These are phyloP conservation scores for Fusarium kyushuense DNA, from an alignment of 2,329 filamentous ascomycete species.

Conservation along the genomic window DNA sequence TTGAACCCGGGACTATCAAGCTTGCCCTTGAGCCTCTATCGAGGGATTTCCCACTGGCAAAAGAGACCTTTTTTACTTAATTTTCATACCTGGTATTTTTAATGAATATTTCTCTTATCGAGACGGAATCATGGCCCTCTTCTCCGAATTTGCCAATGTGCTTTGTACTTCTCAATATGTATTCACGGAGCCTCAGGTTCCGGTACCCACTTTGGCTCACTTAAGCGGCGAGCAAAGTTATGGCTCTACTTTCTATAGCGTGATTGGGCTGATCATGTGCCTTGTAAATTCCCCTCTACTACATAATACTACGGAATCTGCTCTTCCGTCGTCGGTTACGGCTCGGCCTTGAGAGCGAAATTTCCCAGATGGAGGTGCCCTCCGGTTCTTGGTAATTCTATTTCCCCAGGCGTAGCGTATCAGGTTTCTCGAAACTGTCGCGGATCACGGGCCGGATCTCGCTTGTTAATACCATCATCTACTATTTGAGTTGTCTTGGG, in stretches of 20 bases:
- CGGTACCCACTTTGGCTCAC: conserved; percentile 24
- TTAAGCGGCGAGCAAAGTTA: neutral
- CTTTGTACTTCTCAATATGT: conserved; percentile 10
- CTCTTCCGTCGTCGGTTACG: conserved; percentile 23
- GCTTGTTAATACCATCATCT: neutral
- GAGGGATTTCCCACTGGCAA: no score
- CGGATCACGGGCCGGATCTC: conserved; percentile 19
- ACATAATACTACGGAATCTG: conserved; percentile 10
- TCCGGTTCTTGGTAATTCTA: neutral
- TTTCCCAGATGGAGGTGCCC: conserved; percentile 12
- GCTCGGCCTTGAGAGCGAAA: neutral
- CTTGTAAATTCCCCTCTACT: neutral
- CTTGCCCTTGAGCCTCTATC: no score
- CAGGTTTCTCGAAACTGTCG: rapidly evolving
- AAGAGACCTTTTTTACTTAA: no score
- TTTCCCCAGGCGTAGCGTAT: neutral
- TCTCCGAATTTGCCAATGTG: conserved; percentile 12
- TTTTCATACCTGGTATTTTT: no score
- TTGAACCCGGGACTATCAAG: no score
- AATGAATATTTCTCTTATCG: neutral
- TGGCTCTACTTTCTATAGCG: neutral
- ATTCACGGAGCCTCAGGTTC: conserved; percentile 27
- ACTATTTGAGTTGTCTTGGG: neutral
- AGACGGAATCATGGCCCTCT: conserved; percentile 26
- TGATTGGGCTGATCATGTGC: conserved; percentile 21